Base-by-base conservation (phyloP, 495 filamentous ascomycete species). In the Paragyromitra xinjiangensis region DNA sequence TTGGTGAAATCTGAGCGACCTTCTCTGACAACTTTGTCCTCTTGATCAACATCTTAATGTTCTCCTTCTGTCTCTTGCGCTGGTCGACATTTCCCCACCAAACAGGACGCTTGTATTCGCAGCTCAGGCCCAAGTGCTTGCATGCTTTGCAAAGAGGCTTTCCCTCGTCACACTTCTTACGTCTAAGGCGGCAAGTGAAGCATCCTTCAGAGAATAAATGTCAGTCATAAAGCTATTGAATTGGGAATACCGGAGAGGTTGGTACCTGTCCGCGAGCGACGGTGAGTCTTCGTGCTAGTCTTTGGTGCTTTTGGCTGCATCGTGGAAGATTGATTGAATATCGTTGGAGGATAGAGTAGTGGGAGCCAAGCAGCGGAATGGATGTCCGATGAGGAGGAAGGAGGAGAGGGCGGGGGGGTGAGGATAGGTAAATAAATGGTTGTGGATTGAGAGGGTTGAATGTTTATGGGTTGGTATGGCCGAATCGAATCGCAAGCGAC, bases 91-190 rank as follows among this genome's bases (percentile, higher is more conserved):
- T 97, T 84, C 90, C 92, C 95, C 95, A 99, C 95, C 95, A 99
- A 83, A 92, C 89, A 11, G 95, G 95, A 82, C 94, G 87, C 88
- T 97, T 97, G 85, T 98, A 99, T 86, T 99, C 93, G 85, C 95
- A 99, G 73, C 86, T 86, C 26, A 99, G 88, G 9, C 90, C 89
- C 53, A 99, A 90, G 80, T 97, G 92, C 82, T 89, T 92, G 88
- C 95, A 99, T 63, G 95, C 93, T 64, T 89, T 89, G 86, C 95
- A 99, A 76, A 89, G 86, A 48, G 93, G 92, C 80, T 92, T 92
- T 67, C 90, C 91, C 85, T 99, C 95, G 83, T 99, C 95, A 85
- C 95, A 98, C 89, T 99, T 99, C 89, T 99, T 98, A 80, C 95
- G 85, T 82, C 95, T 90, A 75, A 99, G 85, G 81, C 95, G 91